A percentile compares a stretch with the other conserved stretches of the same genome.
phyloP scores from a whole-genome alignment of 139 green algal species.

The Eudorina sp. region DNA sequence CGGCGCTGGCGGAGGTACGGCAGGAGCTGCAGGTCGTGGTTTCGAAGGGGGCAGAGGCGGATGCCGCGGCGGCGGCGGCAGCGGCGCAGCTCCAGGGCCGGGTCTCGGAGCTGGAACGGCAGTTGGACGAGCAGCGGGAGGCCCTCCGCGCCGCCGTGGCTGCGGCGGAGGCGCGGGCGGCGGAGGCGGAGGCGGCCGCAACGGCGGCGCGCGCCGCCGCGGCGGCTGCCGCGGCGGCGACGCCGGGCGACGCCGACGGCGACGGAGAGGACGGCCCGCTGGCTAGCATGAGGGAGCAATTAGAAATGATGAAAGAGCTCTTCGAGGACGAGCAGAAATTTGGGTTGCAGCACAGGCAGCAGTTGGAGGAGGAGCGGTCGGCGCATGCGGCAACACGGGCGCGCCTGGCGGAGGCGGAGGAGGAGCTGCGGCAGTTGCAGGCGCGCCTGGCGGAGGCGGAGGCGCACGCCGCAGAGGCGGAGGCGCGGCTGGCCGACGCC shows the following conservation, averaged over 20 bases:
- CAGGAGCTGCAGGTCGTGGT: background rate
- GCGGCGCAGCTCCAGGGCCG: background rate
- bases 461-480: background rate
- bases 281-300: conserved; percentile 56
- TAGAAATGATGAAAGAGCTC: conserved; percentile 64
- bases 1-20: conserved; percentile 9
- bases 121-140: conserved; percentile 12
- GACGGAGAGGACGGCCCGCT: conserved; percentile 19
- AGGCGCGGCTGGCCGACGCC: background rate
- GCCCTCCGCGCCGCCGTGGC: background rate
- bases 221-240: background rate
- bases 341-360: conserved; percentile 39
- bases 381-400: background rate
- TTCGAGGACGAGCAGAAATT: conserved; percentile 62
- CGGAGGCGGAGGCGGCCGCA: conserved; percentile 28
- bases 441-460: conserved; percentile 18
- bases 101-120: conserved; percentile 2
- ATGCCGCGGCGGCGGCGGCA: background rate
- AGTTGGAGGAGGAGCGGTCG: conserved; percentile 33
- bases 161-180: background rate
- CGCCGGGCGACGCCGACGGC: background rate
- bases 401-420: background rate
- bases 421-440: background rate
- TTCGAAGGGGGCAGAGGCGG: background rate
- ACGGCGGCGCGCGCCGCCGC: background rate